These are phyloP conservation scores for Acidomyces sp. DNA, from an alignment of 495 filamentous ascomycete genomes.

Conservation along the genomic window DNA sequence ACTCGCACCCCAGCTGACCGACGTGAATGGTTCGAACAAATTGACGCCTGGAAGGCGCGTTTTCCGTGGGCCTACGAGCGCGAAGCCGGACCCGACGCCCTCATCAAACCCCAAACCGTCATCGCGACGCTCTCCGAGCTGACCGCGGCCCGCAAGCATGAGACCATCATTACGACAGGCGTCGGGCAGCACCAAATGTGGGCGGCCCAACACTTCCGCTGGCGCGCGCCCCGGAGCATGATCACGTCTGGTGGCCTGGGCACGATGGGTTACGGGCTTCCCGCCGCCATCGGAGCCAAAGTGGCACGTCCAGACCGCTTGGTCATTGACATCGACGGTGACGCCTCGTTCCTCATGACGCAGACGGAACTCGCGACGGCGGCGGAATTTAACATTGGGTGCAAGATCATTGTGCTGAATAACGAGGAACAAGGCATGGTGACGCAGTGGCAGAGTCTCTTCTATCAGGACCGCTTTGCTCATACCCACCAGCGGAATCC, in stretches of 20 bases:
- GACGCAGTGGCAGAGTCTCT: slow-evolving; percentile 87
- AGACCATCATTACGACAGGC: slow-evolving; percentile 76
- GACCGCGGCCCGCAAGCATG: slow-evolving; percentile 57
- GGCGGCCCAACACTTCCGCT: slow-evolving; percentile 87
- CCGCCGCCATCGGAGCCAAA: slow-evolving; percentile 86
- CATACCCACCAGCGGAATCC: slow-evolving; percentile 87
- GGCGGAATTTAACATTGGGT: slow-evolving; percentile 79
- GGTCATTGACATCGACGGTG: slow-evolving; percentile 89
- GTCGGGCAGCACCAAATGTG: slow-evolving; percentile 98
- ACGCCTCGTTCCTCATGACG: slow-evolving; percentile 96
- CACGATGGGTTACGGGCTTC: slow-evolving; percentile 91
- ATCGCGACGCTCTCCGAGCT: slow-evolving; percentile 71
- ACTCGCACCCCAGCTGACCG: slow-evolving; percentile 40
- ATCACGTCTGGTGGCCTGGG: slow-evolving; percentile 85
- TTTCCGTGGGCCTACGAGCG: slow-evolving; percentile 72
- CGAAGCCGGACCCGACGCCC: slow-evolving; percentile 44
- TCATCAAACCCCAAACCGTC: slow-evolving; percentile 80
- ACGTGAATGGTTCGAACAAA: slow-evolving; percentile 78
- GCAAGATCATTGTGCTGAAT: slow-evolving; percentile 85
- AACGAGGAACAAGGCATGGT: slow-evolving; percentile 98
- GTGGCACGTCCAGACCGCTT: slow-evolving; percentile 73
- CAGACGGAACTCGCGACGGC: slow-evolving; percentile 83
- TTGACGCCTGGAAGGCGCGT: slow-evolving; percentile 73
- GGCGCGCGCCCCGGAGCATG: slow-evolving; percentile 74
- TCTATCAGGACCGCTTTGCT: slow-evolving; percentile 83